Base-by-base conservation (phyloP, 177 flowering plant genomes). In the Vitis hybrid region DNA sequence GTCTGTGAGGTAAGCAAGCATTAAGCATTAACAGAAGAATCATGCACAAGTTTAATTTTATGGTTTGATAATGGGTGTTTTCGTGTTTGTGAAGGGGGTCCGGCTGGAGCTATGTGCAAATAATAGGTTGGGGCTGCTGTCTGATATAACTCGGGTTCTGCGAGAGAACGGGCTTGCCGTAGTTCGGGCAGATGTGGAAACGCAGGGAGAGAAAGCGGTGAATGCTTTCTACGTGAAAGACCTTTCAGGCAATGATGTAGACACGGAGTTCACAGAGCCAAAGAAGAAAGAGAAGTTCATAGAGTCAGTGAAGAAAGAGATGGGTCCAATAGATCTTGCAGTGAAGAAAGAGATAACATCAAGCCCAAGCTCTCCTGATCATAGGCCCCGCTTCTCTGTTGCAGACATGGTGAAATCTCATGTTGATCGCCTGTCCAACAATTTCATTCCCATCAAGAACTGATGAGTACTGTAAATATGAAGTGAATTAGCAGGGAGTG, bases 221-320 rank as follows among this genome's bases (percentile, higher is more conserved):
- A 83, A 84, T 56, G 84, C 87, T 1, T 87, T 88, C 69, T 84
- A 86, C n/a, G 81, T 86, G n/a, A 73, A 67, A 27, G 86, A 83
- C 73, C 53, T 82, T 9, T 81, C 84, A 13, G 89, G 90, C 14
- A 84, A 85, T 9, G 81, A 78, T 5, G 81, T 88, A 6, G 88
- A 86, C 74, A 82, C 80, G 85, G 79, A 82, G 65, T 78, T 77
- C 12, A 77, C 87, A 2, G 84, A 88, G 70, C 79, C 86, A 5
- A 72, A 85, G 78, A 85, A 80, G 78, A 84, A 46, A 69, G 92
- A 87, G 70, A 84, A 82, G 65, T 78, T 77, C 12, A 77, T 88
- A 2, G 84, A 88, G 70, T 80, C 85, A 3, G 71, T 87, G 78
- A 85, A 81, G 78, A 84, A 46, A 71, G 92, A 87, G 70, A 84